phyloP scores from a whole-genome alignment of 2,329 filamentous ascomycete species.

The Venturia nashicola region DNA sequence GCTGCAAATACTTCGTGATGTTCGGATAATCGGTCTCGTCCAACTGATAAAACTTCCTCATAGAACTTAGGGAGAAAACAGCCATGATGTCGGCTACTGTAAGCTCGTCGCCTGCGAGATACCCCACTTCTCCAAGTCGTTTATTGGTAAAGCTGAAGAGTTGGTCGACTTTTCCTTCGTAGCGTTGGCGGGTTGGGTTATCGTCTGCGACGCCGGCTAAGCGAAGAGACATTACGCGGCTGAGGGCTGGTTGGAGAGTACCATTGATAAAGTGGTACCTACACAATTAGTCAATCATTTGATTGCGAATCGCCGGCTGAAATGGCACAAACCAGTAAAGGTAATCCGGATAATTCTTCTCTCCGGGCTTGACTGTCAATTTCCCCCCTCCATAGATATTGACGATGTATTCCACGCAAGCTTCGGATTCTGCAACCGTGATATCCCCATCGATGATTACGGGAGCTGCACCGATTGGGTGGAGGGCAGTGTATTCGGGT shows the following conservation, averaged over 20 bases:
- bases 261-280: constrained; percentile 41
- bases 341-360: constrained; percentile 45
- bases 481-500: constrained; percentile 19
- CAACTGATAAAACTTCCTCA: constrained; percentile 28
- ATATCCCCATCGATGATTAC: constrained; percentile 43
- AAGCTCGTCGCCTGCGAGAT: constrained; percentile 48
- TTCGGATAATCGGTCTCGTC: constrained; percentile 14
- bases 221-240: constrained; percentile 18
- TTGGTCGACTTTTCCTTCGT: constrained; percentile 13
- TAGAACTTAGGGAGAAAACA: constrained; percentile 48
- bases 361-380: constrained; percentile 32
- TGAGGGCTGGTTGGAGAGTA: constrained; percentile 26
- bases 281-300: not conserved
- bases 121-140: constrained; percentile 35
- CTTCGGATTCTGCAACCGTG: constrained; percentile 46
- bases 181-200: constrained; percentile 20
- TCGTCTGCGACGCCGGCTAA: constrained; percentile 12
- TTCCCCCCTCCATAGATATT: constrained; percentile 38
- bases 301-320: not conserved
- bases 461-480: constrained; percentile 41
- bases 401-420: constrained; percentile 50
- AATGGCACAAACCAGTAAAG: constrained; percentile 44
- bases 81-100: constrained; percentile 56
- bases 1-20: constrained; percentile 19
- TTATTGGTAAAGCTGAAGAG: constrained; percentile 36